Evolutionary conservation across 1,284 basidiomycete genomes (phyloP), one percentile per base, ranked within the genome.

Genomic region (Trametes versicolor): DNA sequence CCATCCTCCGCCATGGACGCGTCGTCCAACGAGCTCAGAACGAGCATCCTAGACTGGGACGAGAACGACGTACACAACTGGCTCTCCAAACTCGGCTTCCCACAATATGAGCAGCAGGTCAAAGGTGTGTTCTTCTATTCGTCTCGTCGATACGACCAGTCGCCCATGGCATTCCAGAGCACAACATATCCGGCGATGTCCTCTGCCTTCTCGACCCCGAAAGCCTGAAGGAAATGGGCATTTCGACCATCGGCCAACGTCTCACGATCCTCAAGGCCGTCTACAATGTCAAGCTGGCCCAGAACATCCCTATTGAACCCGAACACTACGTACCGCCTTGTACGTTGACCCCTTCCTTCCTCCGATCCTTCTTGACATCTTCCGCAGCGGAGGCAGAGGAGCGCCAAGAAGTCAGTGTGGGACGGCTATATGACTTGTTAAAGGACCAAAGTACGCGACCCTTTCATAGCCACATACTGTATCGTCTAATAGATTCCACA

Each of bases 241-340:
- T 98, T 52, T 75, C 86, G 23, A 94, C 91, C 41, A 87, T 98
- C 69, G 96, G 96, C 9, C 95, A 97, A 79, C 84, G 96, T 53
- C 80, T 98, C 25, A 84, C 92, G 37, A 94, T 98, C 67, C 87
- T 98, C 73, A 95, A 95, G 77, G 90, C 92, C 54, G 89, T 98
- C 64, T 98, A 97, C 80, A 88, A 90, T 66, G 82, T 94, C 70
- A 98, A 98, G 78, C 80, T 95, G 58, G 88, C 88, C 1, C 87
- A 96, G 72, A 89, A 90, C 69, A 83, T 98, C 57, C 90, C 93
- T 51, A 88, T 98, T 68, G 93, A 94, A 62, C 83, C 92, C 45
- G 93, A 94, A 68, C 88, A 95, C 72, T 98, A 96, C 79, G 85
- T 95, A 29, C 96, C 96, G 25, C 94, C 94, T 70, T 96, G 96